phyloP scores from a whole-genome alignment of 208 protist genomes.

The Trypanosoma melophagium region DNA sequence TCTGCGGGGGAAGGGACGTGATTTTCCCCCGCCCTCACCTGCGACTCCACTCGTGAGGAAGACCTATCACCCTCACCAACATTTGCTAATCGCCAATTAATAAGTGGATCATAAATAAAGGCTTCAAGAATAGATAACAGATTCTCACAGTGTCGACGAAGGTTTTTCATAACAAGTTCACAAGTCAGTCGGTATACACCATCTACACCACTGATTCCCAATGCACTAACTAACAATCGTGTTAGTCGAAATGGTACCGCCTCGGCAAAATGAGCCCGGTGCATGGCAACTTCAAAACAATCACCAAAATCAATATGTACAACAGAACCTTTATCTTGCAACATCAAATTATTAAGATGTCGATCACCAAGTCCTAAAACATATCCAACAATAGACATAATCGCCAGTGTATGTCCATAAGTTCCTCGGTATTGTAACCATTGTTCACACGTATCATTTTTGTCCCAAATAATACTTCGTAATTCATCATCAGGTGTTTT shows the following conservation, averaged over 20 bases:
- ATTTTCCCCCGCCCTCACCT: not conserved
- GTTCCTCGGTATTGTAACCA: constrained; percentile 98
- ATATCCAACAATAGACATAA: constrained; percentile 99
- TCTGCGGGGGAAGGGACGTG: constrained; percentile 14
- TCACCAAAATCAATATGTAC: constrained; percentile 99
- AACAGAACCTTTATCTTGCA: constrained; percentile 97
- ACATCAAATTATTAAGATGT: constrained; percentile 99
- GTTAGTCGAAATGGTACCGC: constrained; percentile 99
- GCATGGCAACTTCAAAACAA: constrained; percentile 99
- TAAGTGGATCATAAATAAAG: constrained; percentile 99
- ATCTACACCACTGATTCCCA: constrained; percentile 98
- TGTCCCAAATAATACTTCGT: constrained; percentile 96
- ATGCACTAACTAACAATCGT: constrained; percentile 97
- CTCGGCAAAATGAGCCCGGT: constrained; percentile 98
- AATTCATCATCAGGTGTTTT: constrained; percentile 96
- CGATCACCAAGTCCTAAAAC: constrained; percentile 99
- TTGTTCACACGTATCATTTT: constrained; percentile 96
- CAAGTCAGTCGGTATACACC: constrained; percentile 98
- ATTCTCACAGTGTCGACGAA: constrained; percentile 98
- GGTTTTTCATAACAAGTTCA: constrained; percentile 97
- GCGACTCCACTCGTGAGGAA: constrained; percentile 1
- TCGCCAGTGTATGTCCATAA: constrained; percentile 98
- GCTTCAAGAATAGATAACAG: constrained; percentile 99
- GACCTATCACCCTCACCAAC: constrained; percentile 41
- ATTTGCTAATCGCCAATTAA: constrained; percentile 97